A percentile compares a stretch with the other conserved stretches of the same genome.
Evolutionary conservation across 345 rosid genomes (phyloP).

Genomic region (Salix viminalis): DNA sequence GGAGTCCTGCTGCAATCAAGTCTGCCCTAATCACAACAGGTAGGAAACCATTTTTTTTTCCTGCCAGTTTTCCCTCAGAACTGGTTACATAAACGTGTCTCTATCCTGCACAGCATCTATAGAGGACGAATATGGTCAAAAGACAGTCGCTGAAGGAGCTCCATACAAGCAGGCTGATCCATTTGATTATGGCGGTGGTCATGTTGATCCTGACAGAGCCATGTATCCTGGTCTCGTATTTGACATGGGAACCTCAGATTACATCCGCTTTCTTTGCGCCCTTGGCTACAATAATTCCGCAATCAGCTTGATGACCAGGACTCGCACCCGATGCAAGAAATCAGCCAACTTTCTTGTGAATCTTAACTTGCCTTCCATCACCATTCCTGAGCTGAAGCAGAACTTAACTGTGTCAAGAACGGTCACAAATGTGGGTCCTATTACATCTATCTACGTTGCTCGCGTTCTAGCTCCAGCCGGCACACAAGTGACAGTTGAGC

Average conservation of each 20-base stretch:
- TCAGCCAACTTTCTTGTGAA: slow-evolving; percentile 40
- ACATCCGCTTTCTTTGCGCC: slow-evolving; percentile 49
- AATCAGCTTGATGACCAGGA: slow-evolving; percentile 41
- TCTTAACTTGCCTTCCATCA: slow-evolving; percentile 62
- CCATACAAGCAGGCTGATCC: slow-evolving; percentile 59
- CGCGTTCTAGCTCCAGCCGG: slow-evolving; percentile 52
- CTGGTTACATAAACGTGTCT: not conserved
- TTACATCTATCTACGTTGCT: slow-evolving; percentile 41
- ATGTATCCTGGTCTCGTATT: slow-evolving; percentile 57
- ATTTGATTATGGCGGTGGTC: slow-evolving; percentile 65
- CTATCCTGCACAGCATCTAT: slow-evolving; percentile 37
- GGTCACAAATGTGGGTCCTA: slow-evolving; percentile 62
- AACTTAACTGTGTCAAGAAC: slow-evolving; percentile 46
- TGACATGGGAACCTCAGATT: slow-evolving; percentile 43
- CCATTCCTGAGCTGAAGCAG: slow-evolving; percentile 53
- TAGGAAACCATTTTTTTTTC: not conserved
- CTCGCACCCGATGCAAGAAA: slow-evolving; percentile 38
- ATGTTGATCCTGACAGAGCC: slow-evolving; percentile 51
- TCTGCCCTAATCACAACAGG: slow-evolving; percentile 57
- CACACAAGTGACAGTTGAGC: slow-evolving; percentile 39
- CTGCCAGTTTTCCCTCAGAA: not conserved
- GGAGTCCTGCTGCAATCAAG: slow-evolving; percentile 57
- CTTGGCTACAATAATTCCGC: slow-evolving; percentile 51
- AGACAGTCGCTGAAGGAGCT: slow-evolving; percentile 45
- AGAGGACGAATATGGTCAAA: slow-evolving; percentile 43